These are phyloP conservation scores for Ophiosphaerella narmari DNA, from an alignment of 2,329 filamentous ascomycete genomes.

Conservation along the genomic window DNA sequence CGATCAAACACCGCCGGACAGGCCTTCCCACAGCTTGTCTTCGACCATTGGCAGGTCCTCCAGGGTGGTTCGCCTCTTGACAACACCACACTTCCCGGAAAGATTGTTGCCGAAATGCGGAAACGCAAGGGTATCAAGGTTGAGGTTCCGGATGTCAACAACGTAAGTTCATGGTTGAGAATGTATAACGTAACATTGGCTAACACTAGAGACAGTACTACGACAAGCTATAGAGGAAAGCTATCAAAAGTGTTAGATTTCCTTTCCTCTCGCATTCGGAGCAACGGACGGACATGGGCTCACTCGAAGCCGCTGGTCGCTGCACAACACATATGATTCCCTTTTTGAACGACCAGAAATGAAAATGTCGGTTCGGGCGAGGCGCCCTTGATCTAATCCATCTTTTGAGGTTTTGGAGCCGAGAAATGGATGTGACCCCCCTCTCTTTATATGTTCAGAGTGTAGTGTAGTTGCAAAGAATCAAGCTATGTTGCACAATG, in stretches of 20 bases:
- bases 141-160: constrained; percentile 88
- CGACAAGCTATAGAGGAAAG: constrained; percentile 86
- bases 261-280: constrained; percentile 41
- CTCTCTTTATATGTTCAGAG: constrained; percentile 41
- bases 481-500: constrained; percentile 37
- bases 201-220: constrained; percentile 73
- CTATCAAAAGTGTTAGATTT: constrained; percentile 52
- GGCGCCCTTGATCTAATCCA: constrained; percentile 34
- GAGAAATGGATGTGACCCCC: constrained; percentile 42
- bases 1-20: constrained; percentile 92
- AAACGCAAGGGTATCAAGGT: constrained; percentile 99
- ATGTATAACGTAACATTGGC: constrained; percentile 39
- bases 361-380: constrained; percentile 46
- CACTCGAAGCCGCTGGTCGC: constrained; percentile 41
- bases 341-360: constrained; percentile 36
- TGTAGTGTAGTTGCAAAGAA: constrained; percentile 43
- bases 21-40: constrained; percentile 98
- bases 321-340: constrained; percentile 40
- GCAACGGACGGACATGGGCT: constrained; percentile 41
- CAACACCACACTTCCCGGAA: constrained; percentile 76
- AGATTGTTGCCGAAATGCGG: constrained; percentile 85
- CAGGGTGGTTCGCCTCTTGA: constrained; percentile 93
- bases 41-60: constrained; percentile 98
- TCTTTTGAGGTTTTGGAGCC: constrained; percentile 34
- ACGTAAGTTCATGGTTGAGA: constrained; percentile 68